These are phyloP conservation scores for Trichomonas vaginalis DNA, from an alignment of 208 protist genomes.

Conservation along the genomic window DNA sequence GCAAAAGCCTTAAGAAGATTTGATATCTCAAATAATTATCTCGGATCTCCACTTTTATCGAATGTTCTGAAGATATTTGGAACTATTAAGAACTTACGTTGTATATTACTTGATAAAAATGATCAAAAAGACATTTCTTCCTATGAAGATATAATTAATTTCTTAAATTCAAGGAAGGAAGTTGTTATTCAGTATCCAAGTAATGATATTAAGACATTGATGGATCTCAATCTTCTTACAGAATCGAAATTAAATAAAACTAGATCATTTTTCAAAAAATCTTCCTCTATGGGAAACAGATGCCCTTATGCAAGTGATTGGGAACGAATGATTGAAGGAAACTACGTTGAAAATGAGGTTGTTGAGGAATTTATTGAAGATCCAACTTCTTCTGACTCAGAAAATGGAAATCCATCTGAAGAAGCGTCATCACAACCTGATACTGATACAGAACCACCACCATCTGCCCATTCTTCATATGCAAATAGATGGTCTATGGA, in stretches of 20 bases:
- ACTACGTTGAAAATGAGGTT: neutral
- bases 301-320: neutral
- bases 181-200: neutral
- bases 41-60: neutral
- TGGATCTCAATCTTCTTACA: neutral
- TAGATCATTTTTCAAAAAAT: neutral
- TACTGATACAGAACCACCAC: neutral
- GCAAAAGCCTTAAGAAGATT: neutral
- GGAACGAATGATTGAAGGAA: neutral
- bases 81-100: neutral
- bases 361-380: neutral
- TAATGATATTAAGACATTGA: neutral
- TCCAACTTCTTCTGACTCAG: neutral
- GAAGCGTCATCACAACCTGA: neutral
- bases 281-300: neutral
- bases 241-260: neutral
- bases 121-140: neutral
- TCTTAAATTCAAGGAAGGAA: neutral
- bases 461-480: neutral
- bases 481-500: neutral
- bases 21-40: neutral
- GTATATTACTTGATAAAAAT: neutral
- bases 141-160: neutral
- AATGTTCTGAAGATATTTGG: neutral
- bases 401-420: too few species aligned